Conservation (phyloP, 495 filamentous ascomycete species). For the Podospora bellae-mahoneyi region DNA sequence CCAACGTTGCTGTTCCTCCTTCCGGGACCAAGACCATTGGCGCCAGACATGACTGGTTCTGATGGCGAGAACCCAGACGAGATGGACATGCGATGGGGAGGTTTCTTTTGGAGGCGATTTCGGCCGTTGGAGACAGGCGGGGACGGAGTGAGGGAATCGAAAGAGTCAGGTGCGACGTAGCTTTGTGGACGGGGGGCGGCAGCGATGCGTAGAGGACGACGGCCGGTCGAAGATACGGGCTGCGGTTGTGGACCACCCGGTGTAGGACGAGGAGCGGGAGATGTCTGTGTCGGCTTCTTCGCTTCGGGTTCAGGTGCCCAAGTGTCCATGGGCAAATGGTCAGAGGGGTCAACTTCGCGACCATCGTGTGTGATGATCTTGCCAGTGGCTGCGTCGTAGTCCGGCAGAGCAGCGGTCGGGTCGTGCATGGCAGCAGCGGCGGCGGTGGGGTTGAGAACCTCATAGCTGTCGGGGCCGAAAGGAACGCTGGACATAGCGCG, state of each 20-base stretch:
- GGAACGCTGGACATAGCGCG: conserved; percentile 63
- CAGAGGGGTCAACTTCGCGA: conserved; percentile 83
- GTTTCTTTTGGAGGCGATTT: conserved; percentile 63
- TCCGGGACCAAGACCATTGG: conserved; percentile 25
- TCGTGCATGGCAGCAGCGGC: conserved; percentile 36
- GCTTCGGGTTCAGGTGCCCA: conserved; percentile 93
- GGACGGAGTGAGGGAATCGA: conserved; percentile 27
- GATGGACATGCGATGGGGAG: conserved; percentile 37
- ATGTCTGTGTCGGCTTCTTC: conserved; percentile 55
- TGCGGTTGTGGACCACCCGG: conserved; percentile 49
- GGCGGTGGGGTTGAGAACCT: conserved; percentile 63
- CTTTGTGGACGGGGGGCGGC: conserved; percentile 16
- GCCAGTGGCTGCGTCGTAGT: conserved; percentile 46
- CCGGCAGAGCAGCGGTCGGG: conserved; percentile 19
- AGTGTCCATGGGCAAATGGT: conserved; percentile 83
- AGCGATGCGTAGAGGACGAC: conserved; percentile 29
- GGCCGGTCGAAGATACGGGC: conserved; percentile 31
- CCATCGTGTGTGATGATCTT: conserved; percentile 82
- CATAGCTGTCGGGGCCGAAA: conserved; percentile 87
- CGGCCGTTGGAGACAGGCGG: conserved; percentile 38
- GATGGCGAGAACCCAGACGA: conserved; percentile 29
- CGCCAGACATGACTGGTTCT: conserved; percentile 34
- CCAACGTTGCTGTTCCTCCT: conserved; percentile 22
- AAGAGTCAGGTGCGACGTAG: conserved; percentile 11
- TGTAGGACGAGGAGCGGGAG: conserved; percentile 45